Evolutionary conservation across 1,284 basidiomycete species (phyloP), one percentile per base, ranked within the genome.

Genomic region (Leccinum pachyderme): DNA sequence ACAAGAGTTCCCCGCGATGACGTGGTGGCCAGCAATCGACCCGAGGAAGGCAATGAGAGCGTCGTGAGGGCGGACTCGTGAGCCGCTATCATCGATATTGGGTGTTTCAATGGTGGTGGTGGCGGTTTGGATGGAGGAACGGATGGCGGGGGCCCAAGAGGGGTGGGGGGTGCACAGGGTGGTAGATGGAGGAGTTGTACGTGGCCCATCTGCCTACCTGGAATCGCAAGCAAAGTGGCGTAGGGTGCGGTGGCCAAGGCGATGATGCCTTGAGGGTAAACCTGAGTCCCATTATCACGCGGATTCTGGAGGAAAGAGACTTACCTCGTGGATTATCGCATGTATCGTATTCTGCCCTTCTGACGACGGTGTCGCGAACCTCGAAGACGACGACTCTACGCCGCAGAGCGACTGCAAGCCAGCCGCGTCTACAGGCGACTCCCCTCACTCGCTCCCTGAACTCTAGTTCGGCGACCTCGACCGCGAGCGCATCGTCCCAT

Each of bases 151-250:
- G 71, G 68, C 25, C 68, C 68, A 12, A 69, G 51, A 29, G 67
- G 62, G 4, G 58, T 33, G 12, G 70, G 64, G n/a, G 67, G 67
- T 11, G 79, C 74, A 72, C 91, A 93, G 0, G 89, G 91, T 0
- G 92, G 87, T 9, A 98, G 80, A 64, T 92, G 89, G 31, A 97
- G 79, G 8, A 98, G 77, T 59, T 96, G 94, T 4, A 97, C 90
- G 72, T 98, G 95, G 0, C 95, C 95, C 51, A 84, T 78, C 71
- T 98, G 93, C 37, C 89, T 83, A 13, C 93, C 95, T 37, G 94
- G 92, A 52, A 95, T 89, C 1, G 86, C 91, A 15, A 98, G 80
- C 9, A 98, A 70, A 0, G 92, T 93, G 24, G 93, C 84, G 53
- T 87, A 81, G 13, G 86, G 75, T 29, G 83, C 84, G 3, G 91